A percentile compares a stretch with the other conserved stretches of the same genome.
Conservation (phyloP, 768 basidiomycete genomes). For the Imleria badia region DNA sequence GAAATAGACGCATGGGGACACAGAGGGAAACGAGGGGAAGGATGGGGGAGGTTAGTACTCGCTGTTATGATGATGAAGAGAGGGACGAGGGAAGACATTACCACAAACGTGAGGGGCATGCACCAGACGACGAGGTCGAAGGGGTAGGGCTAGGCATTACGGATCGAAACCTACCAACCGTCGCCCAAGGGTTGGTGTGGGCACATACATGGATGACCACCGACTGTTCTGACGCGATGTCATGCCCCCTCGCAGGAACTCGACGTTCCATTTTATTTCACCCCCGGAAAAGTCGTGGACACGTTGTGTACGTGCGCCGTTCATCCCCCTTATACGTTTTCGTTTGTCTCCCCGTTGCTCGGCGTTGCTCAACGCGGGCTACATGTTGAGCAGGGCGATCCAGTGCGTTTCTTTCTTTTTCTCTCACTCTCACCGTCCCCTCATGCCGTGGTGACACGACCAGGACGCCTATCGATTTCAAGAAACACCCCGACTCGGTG, state of each 20-base stretch:
- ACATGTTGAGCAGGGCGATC: slow-evolving; percentile 70
- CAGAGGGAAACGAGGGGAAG: no score
- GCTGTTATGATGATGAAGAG: no score
- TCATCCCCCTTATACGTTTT: neutral
- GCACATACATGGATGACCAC: neutral
- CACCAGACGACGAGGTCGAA: no score
- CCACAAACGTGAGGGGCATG: no score
- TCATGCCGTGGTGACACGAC: neutral
- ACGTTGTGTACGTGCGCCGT: slow-evolving; percentile 67
- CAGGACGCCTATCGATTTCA: slow-evolving; percentile 68
- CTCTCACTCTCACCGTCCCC: no score
- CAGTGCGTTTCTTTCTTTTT: slow-evolving; percentile 44
- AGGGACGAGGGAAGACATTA: no score
- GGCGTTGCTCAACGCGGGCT: slow-evolving; percentile 83
- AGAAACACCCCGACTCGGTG: slow-evolving; percentile 63
- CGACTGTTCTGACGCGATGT: neutral
- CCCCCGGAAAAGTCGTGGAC: slow-evolving; percentile 74
- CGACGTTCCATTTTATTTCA: slow-evolving; percentile 80
- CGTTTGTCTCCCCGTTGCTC: slow-evolving; percentile 48
- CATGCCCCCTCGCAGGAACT: slow-evolving; percentile 57
- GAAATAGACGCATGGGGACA: no score
- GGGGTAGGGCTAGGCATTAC: no score
- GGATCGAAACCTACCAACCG: no score
- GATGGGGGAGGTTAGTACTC: no score
- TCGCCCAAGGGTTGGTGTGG: slow-evolving; percentile 74